Evolutionary conservation across 1,284 basidiomycete species (phyloP).

Genomic region (Earliella scabrosa): DNA sequence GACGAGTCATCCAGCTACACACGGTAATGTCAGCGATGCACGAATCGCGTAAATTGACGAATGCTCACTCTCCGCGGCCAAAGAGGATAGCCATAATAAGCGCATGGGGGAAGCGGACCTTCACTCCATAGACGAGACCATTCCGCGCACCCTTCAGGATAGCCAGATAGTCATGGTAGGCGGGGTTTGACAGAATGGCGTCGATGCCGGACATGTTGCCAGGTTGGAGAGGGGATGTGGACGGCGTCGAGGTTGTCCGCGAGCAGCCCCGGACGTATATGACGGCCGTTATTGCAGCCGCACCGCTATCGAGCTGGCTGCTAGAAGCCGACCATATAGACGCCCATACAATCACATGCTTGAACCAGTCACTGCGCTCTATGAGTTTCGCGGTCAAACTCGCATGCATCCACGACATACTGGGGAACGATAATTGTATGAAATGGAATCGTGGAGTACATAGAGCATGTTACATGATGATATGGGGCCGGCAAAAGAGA

Average conservation of each 20-base stretch:
- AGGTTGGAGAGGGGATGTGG: background rate
- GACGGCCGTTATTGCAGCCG: too few species aligned
- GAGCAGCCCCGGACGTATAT: too few species aligned
- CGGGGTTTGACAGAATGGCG: conserved; percentile 62
- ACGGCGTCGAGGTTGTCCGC: background rate
- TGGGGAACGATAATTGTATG: too few species aligned
- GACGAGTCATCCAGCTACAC: conserved; percentile 71
- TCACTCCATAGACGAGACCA: conserved; percentile 90
- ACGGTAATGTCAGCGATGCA: background rate
- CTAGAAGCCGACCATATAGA: too few species aligned
- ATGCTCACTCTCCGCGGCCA: conserved; percentile 81
- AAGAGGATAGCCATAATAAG: conserved; percentile 98
- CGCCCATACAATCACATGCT: too few species aligned
- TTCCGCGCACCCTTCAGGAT: conserved; percentile 96
- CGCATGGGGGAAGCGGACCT: conserved; percentile 98
- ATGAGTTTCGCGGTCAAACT: too few species aligned
- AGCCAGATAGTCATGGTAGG: conserved; percentile 88
- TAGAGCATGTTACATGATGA: too few species aligned
- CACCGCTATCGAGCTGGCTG: too few species aligned
- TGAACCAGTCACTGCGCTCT: too few species aligned
- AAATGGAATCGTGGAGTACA: too few species aligned
- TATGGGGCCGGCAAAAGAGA: too few species aligned
- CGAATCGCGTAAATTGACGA: background rate
- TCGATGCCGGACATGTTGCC: conserved; percentile 34
- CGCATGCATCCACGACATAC: too few species aligned